A percentile compares a stretch with the other conserved stretches of the same genome.
Evolutionary conservation across 2,329 filamentous ascomycete species (phyloP).

Genomic region (Emmonsia crescens): DNA sequence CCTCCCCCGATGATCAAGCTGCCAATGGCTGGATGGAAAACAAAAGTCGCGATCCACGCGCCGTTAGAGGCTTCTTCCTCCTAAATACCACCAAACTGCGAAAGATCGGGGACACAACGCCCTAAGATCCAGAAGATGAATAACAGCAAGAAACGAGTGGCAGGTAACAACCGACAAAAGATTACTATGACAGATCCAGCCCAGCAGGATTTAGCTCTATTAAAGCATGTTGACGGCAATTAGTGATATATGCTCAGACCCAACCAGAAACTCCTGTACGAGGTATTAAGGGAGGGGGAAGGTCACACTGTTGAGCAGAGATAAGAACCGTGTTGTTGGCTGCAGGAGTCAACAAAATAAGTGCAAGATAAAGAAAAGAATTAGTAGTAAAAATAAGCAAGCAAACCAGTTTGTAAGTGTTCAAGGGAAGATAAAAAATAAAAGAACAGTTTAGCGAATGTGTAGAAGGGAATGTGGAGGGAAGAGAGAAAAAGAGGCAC

Average conservation of each 20-base stretch:
- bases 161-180: not conserved
- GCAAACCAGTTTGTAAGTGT: not conserved
- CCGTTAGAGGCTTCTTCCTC: not conserved
- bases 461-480: not conserved
- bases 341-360: not conserved
- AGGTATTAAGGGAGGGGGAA: not conserved
- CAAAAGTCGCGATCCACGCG: slow-evolving; percentile 1
- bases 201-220: not conserved
- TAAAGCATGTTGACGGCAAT: not conserved
- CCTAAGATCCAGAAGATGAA: not conserved
- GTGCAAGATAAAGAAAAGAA: not conserved
- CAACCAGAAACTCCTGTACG: not conserved
- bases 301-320: not conserved
- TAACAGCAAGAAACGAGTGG: not conserved
- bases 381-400: not conserved
- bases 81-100: not conserved
- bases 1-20: not conserved
- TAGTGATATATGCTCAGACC: not conserved
- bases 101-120: not conserved
- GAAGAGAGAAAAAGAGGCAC: not conserved
- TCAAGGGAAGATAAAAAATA: not conserved
- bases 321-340: not conserved
- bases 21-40: not conserved
- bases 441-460: not conserved
- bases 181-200: not conserved